Conservation (phyloP, 2,329 filamentous ascomycete species). For the Exophiala oligosperma region DNA sequence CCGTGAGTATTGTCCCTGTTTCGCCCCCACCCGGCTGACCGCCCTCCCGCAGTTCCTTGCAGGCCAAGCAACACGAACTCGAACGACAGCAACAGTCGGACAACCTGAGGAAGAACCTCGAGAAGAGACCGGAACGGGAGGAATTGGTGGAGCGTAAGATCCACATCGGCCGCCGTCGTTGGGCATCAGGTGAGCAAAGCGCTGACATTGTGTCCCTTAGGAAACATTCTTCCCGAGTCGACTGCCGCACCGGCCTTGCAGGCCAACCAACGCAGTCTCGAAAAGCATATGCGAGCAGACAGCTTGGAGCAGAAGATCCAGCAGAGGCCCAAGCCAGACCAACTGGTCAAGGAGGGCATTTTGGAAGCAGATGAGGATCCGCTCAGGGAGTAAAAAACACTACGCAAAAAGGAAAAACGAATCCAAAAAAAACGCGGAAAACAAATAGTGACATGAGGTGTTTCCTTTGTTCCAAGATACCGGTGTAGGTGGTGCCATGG, state of each 20-base stretch:
- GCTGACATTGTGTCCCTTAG: conserved; percentile 44
- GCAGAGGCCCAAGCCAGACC: conserved; percentile 72
- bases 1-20: conserved; percentile 49
- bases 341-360: conserved; percentile 77
- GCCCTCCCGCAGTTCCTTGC: conserved; percentile 53
- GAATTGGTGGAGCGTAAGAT: conserved; percentile 75
- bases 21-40: background rate
- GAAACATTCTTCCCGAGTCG: conserved; percentile 82
- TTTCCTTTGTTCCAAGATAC: background rate
- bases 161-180: background rate
- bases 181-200: conserved; percentile 2
- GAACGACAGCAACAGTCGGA: conserved; percentile 65
- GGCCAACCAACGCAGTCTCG: conserved; percentile 79
- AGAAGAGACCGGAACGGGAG: conserved; percentile 66
- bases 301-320: conserved; percentile 84
- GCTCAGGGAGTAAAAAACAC: conserved; percentile 26
- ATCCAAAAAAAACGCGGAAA: too few species aligned
- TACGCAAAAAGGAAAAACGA: background rate
- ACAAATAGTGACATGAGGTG: background rate
- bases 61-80: conserved; percentile 62
- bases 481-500: background rate
- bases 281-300: conserved; percentile 85
- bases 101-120: conserved; percentile 64
- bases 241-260: conserved; percentile 75
- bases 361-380: conserved; percentile 63